Percentiles rank a stretch among this genome's conserved stretches.
Evolutionary conservation across 1,284 basidiomycete genomes (phyloP).

Genomic region (Melanopsichium pennsylvanicum): DNA sequence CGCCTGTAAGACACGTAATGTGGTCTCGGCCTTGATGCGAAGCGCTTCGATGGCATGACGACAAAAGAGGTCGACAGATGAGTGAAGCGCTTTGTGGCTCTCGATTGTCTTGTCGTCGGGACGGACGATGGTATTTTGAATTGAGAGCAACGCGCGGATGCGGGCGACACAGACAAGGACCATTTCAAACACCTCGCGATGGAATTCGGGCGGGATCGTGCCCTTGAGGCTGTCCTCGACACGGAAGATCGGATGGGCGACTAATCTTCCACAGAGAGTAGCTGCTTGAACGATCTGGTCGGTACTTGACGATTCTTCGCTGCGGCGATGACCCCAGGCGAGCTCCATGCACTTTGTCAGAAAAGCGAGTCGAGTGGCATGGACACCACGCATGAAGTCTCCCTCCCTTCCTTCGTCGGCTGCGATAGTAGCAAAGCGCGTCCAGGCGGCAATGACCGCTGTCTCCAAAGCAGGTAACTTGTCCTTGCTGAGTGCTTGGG

Average conservation of each 20-base stretch:
- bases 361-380: conserved; percentile 77
- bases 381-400: conserved; percentile 83
- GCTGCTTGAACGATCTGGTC: conserved; percentile 74
- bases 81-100: conserved; percentile 72
- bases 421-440: conserved; percentile 66
- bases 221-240: conserved; percentile 79
- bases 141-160: conserved; percentile 21
- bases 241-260: conserved; percentile 78
- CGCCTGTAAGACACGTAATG: conserved; percentile 58
- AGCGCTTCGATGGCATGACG: conserved; percentile 74
- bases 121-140: conserved; percentile 7
- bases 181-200: conserved; percentile 68
- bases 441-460: conserved; percentile 41
- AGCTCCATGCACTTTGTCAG: conserved; percentile 80
- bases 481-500: conserved; percentile 73
- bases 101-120: conserved; percentile 37
- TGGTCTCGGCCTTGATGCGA: conserved; percentile 74
- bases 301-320: conserved; percentile 15
- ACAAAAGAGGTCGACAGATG: conserved; percentile 79
- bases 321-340: conserved; percentile 70
- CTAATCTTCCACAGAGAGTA: conserved; percentile 73
- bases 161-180: conserved; percentile 35
- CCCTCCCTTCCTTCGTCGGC: conserved; percentile 77
- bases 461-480: conserved; percentile 25
- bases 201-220: conserved; percentile 75